Percentiles rank a stretch among this genome's conserved stretches.
Conservation (phyloP, 192 early-diverging fungal species). For the Podila clonocystis region DNA sequence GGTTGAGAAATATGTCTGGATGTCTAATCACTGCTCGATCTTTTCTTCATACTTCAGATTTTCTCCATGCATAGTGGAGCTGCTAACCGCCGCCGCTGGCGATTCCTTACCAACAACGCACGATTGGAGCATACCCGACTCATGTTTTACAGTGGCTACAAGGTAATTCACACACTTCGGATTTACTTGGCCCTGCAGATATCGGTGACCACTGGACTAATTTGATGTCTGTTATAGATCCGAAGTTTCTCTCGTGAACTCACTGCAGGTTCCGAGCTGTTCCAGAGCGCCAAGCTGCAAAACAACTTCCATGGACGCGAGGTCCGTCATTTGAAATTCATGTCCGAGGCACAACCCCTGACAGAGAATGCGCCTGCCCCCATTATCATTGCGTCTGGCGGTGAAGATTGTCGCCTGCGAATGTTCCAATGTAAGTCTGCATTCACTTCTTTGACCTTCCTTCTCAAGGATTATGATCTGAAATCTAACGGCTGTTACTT, state of each 20-base stretch:
- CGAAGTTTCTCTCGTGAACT: conserved; percentile 56
- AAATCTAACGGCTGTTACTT: not conserved
- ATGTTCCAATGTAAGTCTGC: conserved; percentile 61
- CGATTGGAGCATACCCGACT: conserved; percentile 62
- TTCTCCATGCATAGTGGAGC: conserved; percentile 80
- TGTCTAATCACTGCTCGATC: no score
- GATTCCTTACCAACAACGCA: conserved; percentile 61
- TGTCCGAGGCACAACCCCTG: conserved; percentile 36
- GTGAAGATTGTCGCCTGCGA: conserved; percentile 63
- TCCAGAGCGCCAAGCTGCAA: conserved; percentile 67
- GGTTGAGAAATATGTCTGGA: no score
- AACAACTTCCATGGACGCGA: conserved; percentile 73
- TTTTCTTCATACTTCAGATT: conserved; percentile 26
- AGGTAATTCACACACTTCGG: conserved; percentile 20
- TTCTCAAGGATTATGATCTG: not conserved
- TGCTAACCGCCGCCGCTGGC: conserved; percentile 74
- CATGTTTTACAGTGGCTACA: conserved; percentile 67
- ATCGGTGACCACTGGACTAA: not conserved
- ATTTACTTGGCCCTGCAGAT: not conserved
- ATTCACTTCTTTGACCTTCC: not conserved
- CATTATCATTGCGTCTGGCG: conserved; percentile 65
- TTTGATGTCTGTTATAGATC: conserved; percentile 23
- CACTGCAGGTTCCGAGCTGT: conserved; percentile 48
- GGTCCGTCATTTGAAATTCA: conserved; percentile 62
- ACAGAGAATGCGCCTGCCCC: conserved; percentile 22